Evolutionary conservation across 2,329 filamentous ascomycete species (phyloP).

Genomic region (Cryphonectria parasitica): DNA sequence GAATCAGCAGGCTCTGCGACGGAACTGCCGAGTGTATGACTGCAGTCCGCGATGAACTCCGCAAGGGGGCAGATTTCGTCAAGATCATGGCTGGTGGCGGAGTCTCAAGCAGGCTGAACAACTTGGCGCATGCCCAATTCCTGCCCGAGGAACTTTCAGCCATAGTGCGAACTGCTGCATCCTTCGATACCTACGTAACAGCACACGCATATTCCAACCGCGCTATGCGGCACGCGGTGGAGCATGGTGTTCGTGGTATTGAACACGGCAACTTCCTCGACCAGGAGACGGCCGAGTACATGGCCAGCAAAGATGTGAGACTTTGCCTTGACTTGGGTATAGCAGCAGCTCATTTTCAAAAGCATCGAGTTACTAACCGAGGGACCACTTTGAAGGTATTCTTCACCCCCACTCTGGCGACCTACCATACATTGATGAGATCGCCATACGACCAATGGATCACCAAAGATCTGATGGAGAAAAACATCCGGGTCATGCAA

Average conservation of each 20-base stretch:
- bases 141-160: slow-evolving; percentile 46
- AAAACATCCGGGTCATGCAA: slow-evolving; percentile 7
- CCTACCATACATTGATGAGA: slow-evolving; percentile 47
- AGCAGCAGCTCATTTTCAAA: neutral
- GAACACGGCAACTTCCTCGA: slow-evolving; percentile 42
- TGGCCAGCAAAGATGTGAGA: slow-evolving; percentile 45
- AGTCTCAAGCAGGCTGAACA: slow-evolving; percentile 51
- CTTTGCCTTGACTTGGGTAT: neutral
- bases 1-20: slow-evolving; percentile 48
- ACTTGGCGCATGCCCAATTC: slow-evolving; percentile 45
- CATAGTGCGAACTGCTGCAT: slow-evolving; percentile 48
- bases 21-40: slow-evolving; percentile 52
- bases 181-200: slow-evolving; percentile 52
- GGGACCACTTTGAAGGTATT: slow-evolving; percentile 35
- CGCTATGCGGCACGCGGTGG: slow-evolving; percentile 52
- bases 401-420: slow-evolving; percentile 53
- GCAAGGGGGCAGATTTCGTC: slow-evolving; percentile 54
- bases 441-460: slow-evolving; percentile 2
- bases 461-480: slow-evolving; percentile 5
- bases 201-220: slow-evolving; percentile 53
- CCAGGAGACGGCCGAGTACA: slow-evolving; percentile 44
- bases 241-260: slow-evolving; percentile 48
- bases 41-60: slow-evolving; percentile 50
- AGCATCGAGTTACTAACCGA: neutral
- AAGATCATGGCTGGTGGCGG: slow-evolving; percentile 58